Evolutionary conservation across 208 protist genomes (phyloP), one percentile per base, ranked within the genome.

Genomic region (Acanthamoeba royreba): DNA sequence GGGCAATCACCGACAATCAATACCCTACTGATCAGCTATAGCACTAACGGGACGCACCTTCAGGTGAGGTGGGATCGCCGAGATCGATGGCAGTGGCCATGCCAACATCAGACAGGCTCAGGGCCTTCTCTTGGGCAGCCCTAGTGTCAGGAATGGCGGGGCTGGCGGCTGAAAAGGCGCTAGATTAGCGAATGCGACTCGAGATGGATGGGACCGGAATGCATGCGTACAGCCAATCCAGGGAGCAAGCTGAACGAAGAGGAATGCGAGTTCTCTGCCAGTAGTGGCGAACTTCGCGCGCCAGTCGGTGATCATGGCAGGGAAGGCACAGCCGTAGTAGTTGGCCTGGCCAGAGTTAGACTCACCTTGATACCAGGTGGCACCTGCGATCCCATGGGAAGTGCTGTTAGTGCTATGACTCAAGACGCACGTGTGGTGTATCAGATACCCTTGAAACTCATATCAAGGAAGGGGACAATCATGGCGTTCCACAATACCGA

Each of bases 251-350:
- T 92, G 87, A 25, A 92, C 87, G 45, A 79, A 92, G 87, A 79
- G 61, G 63, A 92, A 91, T 33, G 49, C 53, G 43, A 53, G 38
- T 19, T 83, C 43, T 2, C 42, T 0, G 58, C 46, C 25, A 4
- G 17, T 33, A 15, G n/a, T 1, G 38, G 42, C 13, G 17, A 94
- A 92, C 40, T 86, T 92, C 43, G 28, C 38, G 46, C 79, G 74
- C 93, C 93, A 94, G 40, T 89, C 93, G 52, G 49, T 43, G 63
- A 94, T 91, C 93, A 94, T 92, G 35, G 93, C 93, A 7, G 83
- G 93, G 61, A 94, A 94, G 11, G 38, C 35, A 47, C 93, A 94
- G 31, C 38, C 28, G 46, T 94, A 94, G 47, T 83, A 86, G 9
- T 83, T 22, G 13, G 93, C 15, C 43, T 92, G 40, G 8, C 11